These are phyloP conservation scores for Fraxinus latifolia DNA, from an alignment of 305 asterid species.

Conservation along the genomic window DNA sequence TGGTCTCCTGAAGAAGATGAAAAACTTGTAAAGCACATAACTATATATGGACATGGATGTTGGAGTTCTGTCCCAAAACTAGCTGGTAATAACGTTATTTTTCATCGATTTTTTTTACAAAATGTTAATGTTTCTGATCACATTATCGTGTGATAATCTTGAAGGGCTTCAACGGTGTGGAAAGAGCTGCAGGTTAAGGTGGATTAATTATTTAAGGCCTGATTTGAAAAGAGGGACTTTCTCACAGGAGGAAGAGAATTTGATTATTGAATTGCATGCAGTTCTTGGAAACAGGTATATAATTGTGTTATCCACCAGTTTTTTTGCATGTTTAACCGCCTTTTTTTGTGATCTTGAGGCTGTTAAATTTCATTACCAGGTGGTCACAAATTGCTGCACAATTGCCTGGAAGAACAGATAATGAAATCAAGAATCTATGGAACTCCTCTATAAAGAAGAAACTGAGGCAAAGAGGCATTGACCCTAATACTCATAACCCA, in stretches of 20 bases:
- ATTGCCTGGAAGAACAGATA: constrained; percentile 90
- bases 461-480: constrained; percentile 80
- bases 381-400: constrained; percentile 97
- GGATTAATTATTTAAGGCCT: constrained; percentile 87
- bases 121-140: background rate
- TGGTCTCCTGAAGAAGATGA: constrained; percentile 92
- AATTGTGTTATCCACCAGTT: background rate
- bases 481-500: constrained; percentile 84
- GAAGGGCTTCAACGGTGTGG: constrained; percentile 88
- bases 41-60: constrained; percentile 76
- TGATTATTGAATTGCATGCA: constrained; percentile 81
- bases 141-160: background rate
- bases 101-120: background rate
- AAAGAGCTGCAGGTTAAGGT: constrained; percentile 79
- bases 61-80: constrained; percentile 95
- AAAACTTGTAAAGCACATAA: constrained; percentile 67
- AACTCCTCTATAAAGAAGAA: constrained; percentile 92
- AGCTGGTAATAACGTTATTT: constrained; percentile 43
- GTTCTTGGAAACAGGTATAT: constrained; percentile 80
- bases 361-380: constrained; percentile 29
- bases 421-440: constrained; percentile 92
- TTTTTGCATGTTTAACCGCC: background rate
- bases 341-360: background rate
- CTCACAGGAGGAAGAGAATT: constrained; percentile 68
- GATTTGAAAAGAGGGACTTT: constrained; percentile 86